phyloP scores from a whole-genome alignment of 108 stramenopile genomes.

The Nitzschia putrida region DNA sequence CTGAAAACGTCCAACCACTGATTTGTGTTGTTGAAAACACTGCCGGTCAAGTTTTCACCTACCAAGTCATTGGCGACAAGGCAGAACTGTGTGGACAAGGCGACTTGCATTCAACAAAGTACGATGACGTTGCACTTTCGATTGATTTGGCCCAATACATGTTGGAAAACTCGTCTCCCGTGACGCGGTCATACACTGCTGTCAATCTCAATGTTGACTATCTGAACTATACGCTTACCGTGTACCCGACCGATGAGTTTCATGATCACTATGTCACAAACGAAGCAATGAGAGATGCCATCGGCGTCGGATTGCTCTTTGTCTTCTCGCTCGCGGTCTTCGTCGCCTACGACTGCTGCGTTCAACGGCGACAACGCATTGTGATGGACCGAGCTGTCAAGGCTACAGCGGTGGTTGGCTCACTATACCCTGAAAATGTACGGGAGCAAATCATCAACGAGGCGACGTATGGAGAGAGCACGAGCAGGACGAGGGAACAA shows the following conservation, averaged over 20 bases:
- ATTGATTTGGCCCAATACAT: conserved; percentile 4
- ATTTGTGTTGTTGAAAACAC: conserved; percentile 8
- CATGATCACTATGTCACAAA: conserved; percentile 3
- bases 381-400: background rate
- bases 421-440: conserved; percentile 13
- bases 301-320: background rate
- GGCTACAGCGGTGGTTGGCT: background rate
- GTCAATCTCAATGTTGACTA: background rate
- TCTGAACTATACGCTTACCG: background rate
- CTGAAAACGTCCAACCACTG: background rate
- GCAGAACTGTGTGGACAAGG: conserved; percentile 51
- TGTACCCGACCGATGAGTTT: conserved; percentile 19
- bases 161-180: background rate
- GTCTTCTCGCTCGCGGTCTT: background rate
- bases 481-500: background rate
- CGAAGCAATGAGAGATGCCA: background rate
- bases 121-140: conserved; percentile 22
- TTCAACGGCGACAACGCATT: conserved; percentile 1
- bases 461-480: background rate
- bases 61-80: conserved; percentile 39
- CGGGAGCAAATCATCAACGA: conserved; percentile 4
- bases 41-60: conserved; percentile 40
- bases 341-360: background rate
- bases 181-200: background rate
- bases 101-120: conserved; percentile 55